Conservation (phyloP, 2,329 filamentous ascomycete genomes). For the Fusarium sp. region DNA sequence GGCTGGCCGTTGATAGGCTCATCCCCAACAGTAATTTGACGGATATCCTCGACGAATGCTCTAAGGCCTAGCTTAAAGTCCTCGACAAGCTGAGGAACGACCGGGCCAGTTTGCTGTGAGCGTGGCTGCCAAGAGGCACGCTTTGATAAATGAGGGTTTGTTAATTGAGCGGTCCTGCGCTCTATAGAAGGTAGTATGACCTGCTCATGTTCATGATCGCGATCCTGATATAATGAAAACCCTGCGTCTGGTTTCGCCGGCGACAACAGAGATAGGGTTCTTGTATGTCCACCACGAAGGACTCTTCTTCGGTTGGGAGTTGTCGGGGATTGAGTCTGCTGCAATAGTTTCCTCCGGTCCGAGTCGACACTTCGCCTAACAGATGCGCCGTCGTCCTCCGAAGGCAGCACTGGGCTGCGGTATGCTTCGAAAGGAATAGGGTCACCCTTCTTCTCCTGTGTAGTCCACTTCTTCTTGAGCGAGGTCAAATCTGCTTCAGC, state of each 20-base stretch:
- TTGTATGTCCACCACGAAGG: constrained; percentile 74
- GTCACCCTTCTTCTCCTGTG: constrained; percentile 81
- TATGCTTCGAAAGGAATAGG: constrained; percentile 68
- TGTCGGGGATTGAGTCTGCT: constrained; percentile 60
- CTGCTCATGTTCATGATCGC: constrained; percentile 45
- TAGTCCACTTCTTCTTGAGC: constrained; percentile 87
- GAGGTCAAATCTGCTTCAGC: constrained; percentile 82
- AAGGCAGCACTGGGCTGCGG: constrained; percentile 52
- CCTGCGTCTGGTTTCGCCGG: constrained; percentile 64
- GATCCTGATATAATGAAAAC: constrained; percentile 59
- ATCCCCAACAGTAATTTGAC: constrained; percentile 95
- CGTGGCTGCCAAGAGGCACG: constrained; percentile 72
- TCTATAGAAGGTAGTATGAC: constrained; percentile 48
- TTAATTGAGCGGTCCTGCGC: constrained; percentile 52
- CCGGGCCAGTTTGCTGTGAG: constrained; percentile 58
- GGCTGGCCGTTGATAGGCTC: constrained; percentile 76
- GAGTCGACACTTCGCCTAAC: constrained; percentile 68
- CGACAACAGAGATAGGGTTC: constrained; percentile 85
- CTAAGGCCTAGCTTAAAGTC: constrained; percentile 91
- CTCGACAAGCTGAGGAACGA: constrained; percentile 82
- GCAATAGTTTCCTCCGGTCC: constrained; percentile 78
- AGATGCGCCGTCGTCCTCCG: constrained; percentile 51
- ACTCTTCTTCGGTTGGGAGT: constrained; percentile 67
- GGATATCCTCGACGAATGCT: constrained; percentile 95
- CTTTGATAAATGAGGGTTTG: constrained; percentile 61